These are phyloP conservation scores for Cladophialophora yegresii DNA, from an alignment of 2,329 filamentous ascomycete genomes.

Conservation along the genomic window DNA sequence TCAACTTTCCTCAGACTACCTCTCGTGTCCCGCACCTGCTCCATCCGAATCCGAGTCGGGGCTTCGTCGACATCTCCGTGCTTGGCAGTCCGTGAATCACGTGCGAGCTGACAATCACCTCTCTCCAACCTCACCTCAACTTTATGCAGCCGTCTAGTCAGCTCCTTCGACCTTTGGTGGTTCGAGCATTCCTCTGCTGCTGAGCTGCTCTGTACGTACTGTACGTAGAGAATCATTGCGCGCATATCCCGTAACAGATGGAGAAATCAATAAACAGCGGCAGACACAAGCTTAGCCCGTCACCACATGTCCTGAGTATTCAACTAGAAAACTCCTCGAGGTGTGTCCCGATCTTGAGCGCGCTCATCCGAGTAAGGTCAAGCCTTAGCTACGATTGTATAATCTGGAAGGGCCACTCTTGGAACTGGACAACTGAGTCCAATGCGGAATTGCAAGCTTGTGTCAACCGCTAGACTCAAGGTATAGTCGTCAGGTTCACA, in stretches of 20 bases:
- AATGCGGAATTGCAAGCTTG: background rate
- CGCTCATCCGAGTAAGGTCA: background rate
- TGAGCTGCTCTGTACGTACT: background rate
- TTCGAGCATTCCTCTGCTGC: background rate
- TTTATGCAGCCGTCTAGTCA: background rate
- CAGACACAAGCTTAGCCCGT: background rate
- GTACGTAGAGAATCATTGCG: background rate
- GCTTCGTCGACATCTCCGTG: background rate
- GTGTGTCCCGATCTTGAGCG: too few relatives aligned
- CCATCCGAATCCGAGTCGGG: slow-evolving; percentile 2
- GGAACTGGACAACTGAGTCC: background rate
- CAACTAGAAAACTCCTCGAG: too few relatives aligned
- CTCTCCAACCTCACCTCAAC: background rate
- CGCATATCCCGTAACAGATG: background rate
- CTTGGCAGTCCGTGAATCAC: background rate
- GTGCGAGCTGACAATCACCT: background rate
- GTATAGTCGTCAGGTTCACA: background rate
- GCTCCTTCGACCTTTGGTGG: background rate
- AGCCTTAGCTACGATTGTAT: background rate
- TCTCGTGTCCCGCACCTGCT: slow-evolving; percentile 5
- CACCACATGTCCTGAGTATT: background rate
- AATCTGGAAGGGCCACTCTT: background rate
- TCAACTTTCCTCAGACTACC: background rate
- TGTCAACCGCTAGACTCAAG: background rate
- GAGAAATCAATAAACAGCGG: background rate